A percentile compares a stretch with the other conserved stretches of the same genome.
These are phyloP conservation scores for Phytophthora colocasiae DNA, from an alignment of 352 stramenopile species.

Conservation along the genomic window DNA sequence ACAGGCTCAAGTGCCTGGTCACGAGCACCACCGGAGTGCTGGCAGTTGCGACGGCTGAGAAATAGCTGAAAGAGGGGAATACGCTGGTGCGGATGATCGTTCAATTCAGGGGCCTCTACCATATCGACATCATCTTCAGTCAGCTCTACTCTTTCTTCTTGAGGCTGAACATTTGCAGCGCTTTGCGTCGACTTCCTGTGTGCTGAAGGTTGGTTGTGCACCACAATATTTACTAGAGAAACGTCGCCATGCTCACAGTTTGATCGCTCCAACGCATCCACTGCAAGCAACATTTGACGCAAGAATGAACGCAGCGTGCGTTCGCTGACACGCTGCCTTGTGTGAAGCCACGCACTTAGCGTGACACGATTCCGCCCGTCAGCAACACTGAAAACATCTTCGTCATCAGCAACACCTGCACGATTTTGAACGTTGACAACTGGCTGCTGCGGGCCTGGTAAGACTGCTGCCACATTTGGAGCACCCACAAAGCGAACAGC, in stretches of 20 bases:
- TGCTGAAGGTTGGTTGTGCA: conserved; percentile 25
- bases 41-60: conserved; percentile 39
- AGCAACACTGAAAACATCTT: conserved; percentile 51
- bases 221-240: conserved; percentile 62
- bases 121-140: conserved; percentile 23
- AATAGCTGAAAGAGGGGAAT: conserved; percentile 51
- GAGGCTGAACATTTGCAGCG: not conserved
- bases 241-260: conserved; percentile 59
- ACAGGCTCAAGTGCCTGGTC: conserved; percentile 13
- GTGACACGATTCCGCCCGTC: conserved; percentile 45
- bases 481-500: conserved; percentile 5
- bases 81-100: not conserved
- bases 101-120: conserved; percentile 4
- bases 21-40: conserved; percentile 13
- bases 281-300: conserved; percentile 65
- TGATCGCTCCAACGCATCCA: conserved; percentile 59
- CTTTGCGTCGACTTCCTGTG: not conserved
- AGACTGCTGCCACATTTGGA: conserved; percentile 4
- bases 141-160: conserved; percentile 11
- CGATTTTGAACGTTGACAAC: conserved; percentile 20
- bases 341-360: conserved; percentile 51
- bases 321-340: conserved; percentile 40
- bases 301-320: conserved; percentile 58
- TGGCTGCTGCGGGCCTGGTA: not conserved
- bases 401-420: conserved; percentile 36